Evolutionary conservation across 2,329 filamentous ascomycete species (phyloP), one percentile per base, ranked within the genome.

Genomic region (Aspergillus piperis): DNA sequence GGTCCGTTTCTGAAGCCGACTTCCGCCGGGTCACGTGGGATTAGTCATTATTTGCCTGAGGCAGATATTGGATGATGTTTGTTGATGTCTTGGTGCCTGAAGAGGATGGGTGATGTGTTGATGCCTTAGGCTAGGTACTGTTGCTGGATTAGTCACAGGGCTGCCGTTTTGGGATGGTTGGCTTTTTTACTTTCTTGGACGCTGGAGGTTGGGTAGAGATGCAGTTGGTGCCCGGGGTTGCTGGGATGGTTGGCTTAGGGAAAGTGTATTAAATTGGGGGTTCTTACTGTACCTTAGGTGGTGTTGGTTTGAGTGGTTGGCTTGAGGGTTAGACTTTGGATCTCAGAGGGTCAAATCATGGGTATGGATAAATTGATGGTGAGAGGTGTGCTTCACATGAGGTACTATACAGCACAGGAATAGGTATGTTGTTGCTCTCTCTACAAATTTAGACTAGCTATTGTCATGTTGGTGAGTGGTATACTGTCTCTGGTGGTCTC

Each of bases 1-100:
- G 32, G 32, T 36, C 32, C 32, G 47, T 59, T 64, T 65, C 52
- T 51, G 54, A 62, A 61, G 65, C 65, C 65, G 65, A 67, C 58
- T 67, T 67, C 65, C 65, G 62, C 65, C 65, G 64, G 64, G 51
- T 66, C 65, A 67, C 64, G 65, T 67, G 65, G 0, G 1, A 3
- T 8, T 15, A n/a, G 59, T 62, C 65, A 67, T 63, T 58, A 0
- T 21, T 1, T 8, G 41, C 41, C 41, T 44, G 53, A 62, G 19
- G 32, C 15, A 50, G 8, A 11, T 0, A 1, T 8, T 27, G 7
- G 30, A 0, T 25, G 32, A 1, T 19, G 19, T 5, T 27, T 3
- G 25, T 5, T n/a, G 8, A 10, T 54, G 23, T 8, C 38, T 30
- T 5, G 23, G 11, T 56, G 25, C 19, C 19, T 32, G 30, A 3